Base-by-base conservation (phyloP, 805 yeast genomes). In the Millerago galiae region DNA sequence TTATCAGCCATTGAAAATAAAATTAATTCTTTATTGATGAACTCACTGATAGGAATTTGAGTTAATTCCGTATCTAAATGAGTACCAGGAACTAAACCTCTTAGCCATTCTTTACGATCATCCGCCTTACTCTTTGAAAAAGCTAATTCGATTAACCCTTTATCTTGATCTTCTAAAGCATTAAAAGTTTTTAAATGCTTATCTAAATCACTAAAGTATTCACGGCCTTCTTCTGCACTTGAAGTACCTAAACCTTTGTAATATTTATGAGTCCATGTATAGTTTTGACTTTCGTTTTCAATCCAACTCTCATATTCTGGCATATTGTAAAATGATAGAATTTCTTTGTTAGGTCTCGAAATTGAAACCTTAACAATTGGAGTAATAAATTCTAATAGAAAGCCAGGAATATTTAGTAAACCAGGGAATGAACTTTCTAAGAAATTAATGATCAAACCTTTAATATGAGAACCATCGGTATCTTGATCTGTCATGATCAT, bases 401-500 rank as follows among this genome's bases (percentile, higher is more conserved):
- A 93, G 0, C 95, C 97, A 1, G 97, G 96, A 39, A 91, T 75
- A 45, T 83, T 84, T 26, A 93, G 68, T 50, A 93, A 67, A 2
- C 98, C 99, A 1, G 98, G 98, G 68, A 93, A 93, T 27, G 95
- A 83, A 5, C 91, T 76, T 62, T 91, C 98, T 45, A 93, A 67
- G 57, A 93, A 93, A 61, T 93, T 93, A 56, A 93, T 93, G 44
- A 93, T 77, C 51, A 93, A 74, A 50, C 99, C 99, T 61, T 93
- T 93, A 61, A 93, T 93, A 69, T 93, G 99, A 14, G 95, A 84
- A 47, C 99, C 99, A 73, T 93, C 99, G 54, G 90, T 95, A 87
- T 93, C 99, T 67, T 93, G 99, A 83, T 93, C 99, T 7, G 99
- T 89, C 98, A 93, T 93, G 60, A 93, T 89, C 98, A 93, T 93